Percentiles rank a stretch among this genome's conserved stretches.
These are phyloP conservation scores for Mallotus nudiflorus DNA, from an alignment of 345 rosid species.

Conservation along the genomic window DNA sequence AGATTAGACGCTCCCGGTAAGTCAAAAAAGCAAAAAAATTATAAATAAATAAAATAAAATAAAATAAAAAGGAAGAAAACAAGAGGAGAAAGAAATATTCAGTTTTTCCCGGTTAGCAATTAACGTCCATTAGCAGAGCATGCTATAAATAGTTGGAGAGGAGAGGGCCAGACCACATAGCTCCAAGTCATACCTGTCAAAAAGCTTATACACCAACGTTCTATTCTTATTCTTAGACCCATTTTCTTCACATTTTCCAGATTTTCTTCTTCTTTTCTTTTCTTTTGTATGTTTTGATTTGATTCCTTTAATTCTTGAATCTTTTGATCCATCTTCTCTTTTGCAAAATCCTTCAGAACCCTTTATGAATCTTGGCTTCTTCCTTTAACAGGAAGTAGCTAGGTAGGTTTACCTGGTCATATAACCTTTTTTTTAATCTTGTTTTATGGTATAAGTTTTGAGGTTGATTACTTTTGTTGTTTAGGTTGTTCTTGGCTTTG, in stretches of 20 bases:
- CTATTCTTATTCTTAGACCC: constrained; percentile 17
- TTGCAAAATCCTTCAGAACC: neutral
- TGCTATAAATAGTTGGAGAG: constrained; percentile 44
- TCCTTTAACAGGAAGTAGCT: neutral
- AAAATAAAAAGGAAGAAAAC: neutral
- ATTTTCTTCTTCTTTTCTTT: neutral
- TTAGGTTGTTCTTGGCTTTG: neutral
- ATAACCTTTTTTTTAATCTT: neutral
- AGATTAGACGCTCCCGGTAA: constrained; percentile 11
- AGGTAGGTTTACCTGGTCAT: neutral
- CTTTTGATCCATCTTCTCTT: neutral
- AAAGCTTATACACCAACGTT: constrained; percentile 18
- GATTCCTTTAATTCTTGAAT: neutral
- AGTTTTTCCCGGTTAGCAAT: constrained; percentile 12
- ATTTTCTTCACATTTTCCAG: neutral
- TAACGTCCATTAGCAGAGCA: constrained; percentile 26
- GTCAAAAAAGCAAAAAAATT: neutral
- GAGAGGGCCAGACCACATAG: constrained; percentile 29
- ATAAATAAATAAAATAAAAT: too few relatives aligned
- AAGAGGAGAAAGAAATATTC: neutral
- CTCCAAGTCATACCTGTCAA: constrained; percentile 25
- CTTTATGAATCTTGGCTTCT: constrained; percentile 2
- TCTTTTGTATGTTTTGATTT: neutral
- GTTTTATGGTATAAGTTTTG: neutral
- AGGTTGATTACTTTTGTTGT: neutral